Conservation (phyloP, 257 asterid genomes). For the Primulina eburnea region DNA sequence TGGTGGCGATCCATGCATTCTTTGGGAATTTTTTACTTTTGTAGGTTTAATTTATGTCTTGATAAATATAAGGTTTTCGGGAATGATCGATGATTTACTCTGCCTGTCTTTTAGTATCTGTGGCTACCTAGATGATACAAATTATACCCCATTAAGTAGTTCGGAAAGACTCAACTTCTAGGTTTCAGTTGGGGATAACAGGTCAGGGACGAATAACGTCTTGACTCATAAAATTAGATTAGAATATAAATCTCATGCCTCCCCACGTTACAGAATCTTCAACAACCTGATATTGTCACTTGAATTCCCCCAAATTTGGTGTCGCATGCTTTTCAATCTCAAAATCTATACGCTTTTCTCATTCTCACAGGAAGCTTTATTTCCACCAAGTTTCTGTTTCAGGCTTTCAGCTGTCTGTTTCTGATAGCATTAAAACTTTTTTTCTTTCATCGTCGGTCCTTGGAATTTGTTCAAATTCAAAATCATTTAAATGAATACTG, state of each 20-base stretch:
- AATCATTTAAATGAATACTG: no score
- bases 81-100: no score
- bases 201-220: no score
- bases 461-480: no score
- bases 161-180: background rate
- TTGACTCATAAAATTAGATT: background rate
- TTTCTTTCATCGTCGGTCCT: no score
- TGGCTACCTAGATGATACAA: background rate
- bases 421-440: no score
- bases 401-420: no score
- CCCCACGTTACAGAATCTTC: no score
- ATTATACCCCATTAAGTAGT: background rate
- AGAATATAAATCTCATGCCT: no score
- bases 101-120: background rate
- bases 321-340: background rate
- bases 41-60: constrained; percentile 13
- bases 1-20: constrained; percentile 24
- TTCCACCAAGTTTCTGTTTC: background rate
- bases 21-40: constrained; percentile 14
- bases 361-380: background rate
- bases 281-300: background rate
- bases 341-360: background rate
- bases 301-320: background rate
- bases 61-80: no score
- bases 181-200: background rate